Evolutionary conservation across 768 basidiomycete genomes (phyloP).

Genomic region (Suillus decipiens): DNA sequence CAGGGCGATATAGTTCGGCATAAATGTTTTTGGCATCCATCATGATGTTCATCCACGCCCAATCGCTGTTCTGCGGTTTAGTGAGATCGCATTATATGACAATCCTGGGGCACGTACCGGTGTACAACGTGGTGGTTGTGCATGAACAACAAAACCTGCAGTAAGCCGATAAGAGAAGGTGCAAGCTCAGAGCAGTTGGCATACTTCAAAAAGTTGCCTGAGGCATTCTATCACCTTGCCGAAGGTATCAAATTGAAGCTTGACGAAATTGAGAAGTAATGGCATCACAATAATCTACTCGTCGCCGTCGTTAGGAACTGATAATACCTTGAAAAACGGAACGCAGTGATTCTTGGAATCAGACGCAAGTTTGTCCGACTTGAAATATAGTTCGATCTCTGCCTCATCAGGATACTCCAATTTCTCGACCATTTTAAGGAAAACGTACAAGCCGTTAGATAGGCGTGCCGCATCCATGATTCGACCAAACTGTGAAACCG

Average conservation of each 20-base stretch:
- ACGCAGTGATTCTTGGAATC: slow-evolving; percentile 28
- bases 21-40: slow-evolving; percentile 29
- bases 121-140: slow-evolving; percentile 38
- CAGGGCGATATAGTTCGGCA: slow-evolving; percentile 29
- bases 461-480: slow-evolving; percentile 33
- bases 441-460: slow-evolving; percentile 28
- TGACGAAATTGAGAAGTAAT: slow-evolving; percentile 20
- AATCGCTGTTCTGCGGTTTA: slow-evolving; percentile 24
- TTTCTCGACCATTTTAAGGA: slow-evolving; percentile 29
- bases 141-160: too few relatives aligned
- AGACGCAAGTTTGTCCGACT: neutral
- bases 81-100: neutral
- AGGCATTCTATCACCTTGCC: too few relatives aligned
- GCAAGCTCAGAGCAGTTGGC: too few relatives aligned
- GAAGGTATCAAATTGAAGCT: slow-evolving; percentile 24
- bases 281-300: slow-evolving; percentile 34
- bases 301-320: slow-evolving; percentile 13
- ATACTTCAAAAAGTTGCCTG: too few relatives aligned
- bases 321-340: slow-evolving; percentile 23
- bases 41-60: slow-evolving; percentile 34
- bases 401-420: slow-evolving; percentile 22
- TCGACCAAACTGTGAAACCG: neutral
- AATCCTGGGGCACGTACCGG: slow-evolving; percentile 25
- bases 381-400: slow-evolving; percentile 27
- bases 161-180: too few relatives aligned